phyloP scores from a whole-genome alignment of 2,329 filamentous ascomycete genomes.

The Ophiostoma sp. region DNA sequence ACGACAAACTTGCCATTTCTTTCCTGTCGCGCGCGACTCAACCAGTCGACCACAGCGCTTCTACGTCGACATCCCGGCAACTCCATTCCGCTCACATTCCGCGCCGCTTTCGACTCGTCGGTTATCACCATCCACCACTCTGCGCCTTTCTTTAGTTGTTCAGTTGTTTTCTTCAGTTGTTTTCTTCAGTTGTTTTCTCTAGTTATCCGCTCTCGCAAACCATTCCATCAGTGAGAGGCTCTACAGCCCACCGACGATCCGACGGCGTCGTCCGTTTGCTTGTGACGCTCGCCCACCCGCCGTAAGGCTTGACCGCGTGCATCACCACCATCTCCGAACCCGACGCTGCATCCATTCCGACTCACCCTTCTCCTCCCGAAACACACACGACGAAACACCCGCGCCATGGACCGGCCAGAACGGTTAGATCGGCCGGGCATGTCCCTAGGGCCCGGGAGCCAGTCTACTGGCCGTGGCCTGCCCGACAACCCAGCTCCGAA shows the following conservation, averaged over 20 bases:
- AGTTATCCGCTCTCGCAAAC: too few relatives aligned
- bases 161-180: too few relatives aligned
- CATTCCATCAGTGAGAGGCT: neutral
- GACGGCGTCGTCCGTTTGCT: constrained; percentile 13
- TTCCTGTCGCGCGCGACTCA: neutral
- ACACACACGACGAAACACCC: neutral
- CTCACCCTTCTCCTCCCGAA: neutral
- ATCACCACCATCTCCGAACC: neutral
- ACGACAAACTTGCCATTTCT: neutral
- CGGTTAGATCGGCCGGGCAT: constrained; percentile 24
- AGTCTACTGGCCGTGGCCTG: constrained; percentile 29
- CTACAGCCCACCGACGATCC: constrained; percentile 9
- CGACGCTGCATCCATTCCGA: neutral
- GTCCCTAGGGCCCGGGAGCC: constrained; percentile 22
- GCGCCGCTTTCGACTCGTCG: neutral
- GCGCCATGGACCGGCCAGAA: constrained; percentile 25
- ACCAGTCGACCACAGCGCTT: neutral
- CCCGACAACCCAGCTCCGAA: constrained; percentile 37
- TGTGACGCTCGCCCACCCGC: neutral
- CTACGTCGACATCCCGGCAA: neutral
- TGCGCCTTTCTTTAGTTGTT: too few relatives aligned
- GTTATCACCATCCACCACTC: too few relatives aligned
- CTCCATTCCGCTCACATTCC: neutral
- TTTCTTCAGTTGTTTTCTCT: too few relatives aligned
- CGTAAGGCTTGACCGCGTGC: neutral